Conservation (phyloP, 2,329 filamentous ascomycete species). For the Alternaria longipes region DNA sequence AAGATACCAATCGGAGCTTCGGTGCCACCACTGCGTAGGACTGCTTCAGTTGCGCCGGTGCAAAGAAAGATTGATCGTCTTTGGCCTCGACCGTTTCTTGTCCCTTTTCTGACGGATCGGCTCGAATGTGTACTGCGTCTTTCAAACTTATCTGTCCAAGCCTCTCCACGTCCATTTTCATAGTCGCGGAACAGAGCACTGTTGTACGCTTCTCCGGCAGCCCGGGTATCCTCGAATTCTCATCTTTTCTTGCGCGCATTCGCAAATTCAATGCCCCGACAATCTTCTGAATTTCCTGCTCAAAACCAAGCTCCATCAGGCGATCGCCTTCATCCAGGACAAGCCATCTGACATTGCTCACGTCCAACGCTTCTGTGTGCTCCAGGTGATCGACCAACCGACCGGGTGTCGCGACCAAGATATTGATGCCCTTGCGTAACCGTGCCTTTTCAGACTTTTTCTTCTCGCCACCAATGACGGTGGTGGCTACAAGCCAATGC, state of each 20-base stretch:
- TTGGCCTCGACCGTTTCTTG: conserved; percentile 56
- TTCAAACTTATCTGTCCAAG: conserved; percentile 94
- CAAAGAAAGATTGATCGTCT: conserved; percentile 70
- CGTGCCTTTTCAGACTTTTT: conserved; percentile 91
- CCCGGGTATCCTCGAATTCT: conserved; percentile 67
- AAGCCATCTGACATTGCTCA: conserved; percentile 90
- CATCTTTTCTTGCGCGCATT: conserved; percentile 66
- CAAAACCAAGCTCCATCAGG: conserved; percentile 98
- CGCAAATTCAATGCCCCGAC: conserved; percentile 79
- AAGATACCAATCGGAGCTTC: conserved; percentile 88
- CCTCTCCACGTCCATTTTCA: conserved; percentile 97
- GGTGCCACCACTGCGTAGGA: conserved; percentile 86
- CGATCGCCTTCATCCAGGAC: conserved; percentile 95
- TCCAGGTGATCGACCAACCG: conserved; percentile 90
- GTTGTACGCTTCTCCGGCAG: conserved; percentile 82
- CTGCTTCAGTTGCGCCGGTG: conserved; percentile 93
- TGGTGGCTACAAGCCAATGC: conserved; percentile 93
- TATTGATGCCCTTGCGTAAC: conserved; percentile 92
- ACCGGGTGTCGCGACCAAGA: conserved; percentile 93
- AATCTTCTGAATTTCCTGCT: conserved; percentile 89
- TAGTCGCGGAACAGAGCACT: conserved; percentile 92
- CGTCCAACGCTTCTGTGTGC: conserved; percentile 87
- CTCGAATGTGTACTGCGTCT: conserved; percentile 86
- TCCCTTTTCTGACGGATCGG: conserved; percentile 65
- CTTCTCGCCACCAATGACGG: conserved; percentile 77